A percentile compares a stretch with the other conserved stretches of the same genome.
phyloP scores from a whole-genome alignment of 305 asterid genomes.

The Caryopteris hybrid region DNA sequence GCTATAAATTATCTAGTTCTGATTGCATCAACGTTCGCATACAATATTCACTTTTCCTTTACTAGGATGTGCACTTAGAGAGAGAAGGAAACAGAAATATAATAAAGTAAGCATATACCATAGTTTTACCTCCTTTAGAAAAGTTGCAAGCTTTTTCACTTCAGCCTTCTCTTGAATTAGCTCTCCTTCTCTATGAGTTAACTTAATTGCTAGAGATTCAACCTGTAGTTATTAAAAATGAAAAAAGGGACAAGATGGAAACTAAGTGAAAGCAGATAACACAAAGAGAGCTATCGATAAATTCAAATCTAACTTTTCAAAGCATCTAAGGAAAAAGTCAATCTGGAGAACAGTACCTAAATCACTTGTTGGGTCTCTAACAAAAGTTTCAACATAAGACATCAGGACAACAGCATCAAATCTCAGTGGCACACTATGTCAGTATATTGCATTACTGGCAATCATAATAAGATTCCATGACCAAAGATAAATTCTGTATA shows the following conservation, averaged over 20 bases:
- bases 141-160: slow-evolving; percentile 90
- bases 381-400: not conserved
- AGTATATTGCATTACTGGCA: not conserved
- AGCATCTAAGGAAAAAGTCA: slow-evolving; percentile 1
- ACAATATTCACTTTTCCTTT: not conserved
- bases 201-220: slow-evolving; percentile 85
- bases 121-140: slow-evolving; percentile 75
- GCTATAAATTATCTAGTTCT: not conserved
- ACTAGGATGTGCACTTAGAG: not conserved
- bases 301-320: slow-evolving; percentile 2
- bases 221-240: slow-evolving; percentile 41
- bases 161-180: slow-evolving; percentile 89
- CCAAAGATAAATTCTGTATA: not conserved
- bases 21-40: not conserved
- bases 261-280: not conserved
- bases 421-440: not conserved
- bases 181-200: slow-evolving; percentile 94
- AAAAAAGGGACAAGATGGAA: slow-evolving; percentile 6
- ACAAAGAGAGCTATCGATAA: not conserved
- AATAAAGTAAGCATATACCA: not conserved
- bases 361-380: not conserved
- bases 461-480: not conserved
- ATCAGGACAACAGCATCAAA: not conserved
- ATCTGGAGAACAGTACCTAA: not conserved
- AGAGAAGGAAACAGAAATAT: not conserved